A percentile compares a stretch with the other conserved stretches of the same genome.
Evolutionary conservation across 2,329 filamentous ascomycete genomes (phyloP).

Genomic region (Penicillium paneum): DNA sequence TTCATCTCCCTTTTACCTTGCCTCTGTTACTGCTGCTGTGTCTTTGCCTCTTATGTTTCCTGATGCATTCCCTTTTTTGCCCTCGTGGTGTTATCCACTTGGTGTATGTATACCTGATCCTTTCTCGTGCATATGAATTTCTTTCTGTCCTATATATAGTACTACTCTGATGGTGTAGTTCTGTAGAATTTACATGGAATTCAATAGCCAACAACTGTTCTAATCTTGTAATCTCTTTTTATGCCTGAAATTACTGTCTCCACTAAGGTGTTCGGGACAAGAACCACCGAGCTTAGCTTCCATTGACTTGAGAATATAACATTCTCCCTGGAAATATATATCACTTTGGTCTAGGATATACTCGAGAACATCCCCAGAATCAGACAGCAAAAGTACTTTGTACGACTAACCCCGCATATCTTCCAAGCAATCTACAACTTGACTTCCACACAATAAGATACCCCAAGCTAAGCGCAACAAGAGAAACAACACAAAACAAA

Average conservation of each 20-base stretch:
- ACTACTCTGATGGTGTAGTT: not conserved
- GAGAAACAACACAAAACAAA: not conserved
- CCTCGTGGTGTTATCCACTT: conserved; percentile 2
- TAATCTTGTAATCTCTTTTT: too few relatives aligned
- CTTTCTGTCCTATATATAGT: not conserved
- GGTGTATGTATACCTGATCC: conserved; percentile 9
- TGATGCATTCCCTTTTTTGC: conserved; percentile 6
- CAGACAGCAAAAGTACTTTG: not conserved
- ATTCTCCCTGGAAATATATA: not conserved
- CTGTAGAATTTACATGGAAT: not conserved
- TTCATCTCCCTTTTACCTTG: conserved; percentile 1
- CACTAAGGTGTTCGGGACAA: conserved; percentile 2
- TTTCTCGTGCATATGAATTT: conserved; percentile 7
- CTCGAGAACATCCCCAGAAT: not conserved
- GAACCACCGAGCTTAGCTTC: not conserved
- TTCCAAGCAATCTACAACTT: not conserved
- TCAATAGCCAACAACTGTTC: not conserved
- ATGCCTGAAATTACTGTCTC: not conserved
- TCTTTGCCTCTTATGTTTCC: conserved; percentile 1
- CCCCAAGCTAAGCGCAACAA: too few relatives aligned
- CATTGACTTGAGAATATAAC: not conserved
- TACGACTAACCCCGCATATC: not conserved
- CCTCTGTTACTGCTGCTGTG: not conserved
- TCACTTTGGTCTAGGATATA: not conserved
- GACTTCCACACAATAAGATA: not conserved